Evolutionary conservation across 192 early-diverging fungal genomes (phyloP), one percentile per base, ranked within the genome.

Genomic region (Globomyces pollinis-pini): DNA sequence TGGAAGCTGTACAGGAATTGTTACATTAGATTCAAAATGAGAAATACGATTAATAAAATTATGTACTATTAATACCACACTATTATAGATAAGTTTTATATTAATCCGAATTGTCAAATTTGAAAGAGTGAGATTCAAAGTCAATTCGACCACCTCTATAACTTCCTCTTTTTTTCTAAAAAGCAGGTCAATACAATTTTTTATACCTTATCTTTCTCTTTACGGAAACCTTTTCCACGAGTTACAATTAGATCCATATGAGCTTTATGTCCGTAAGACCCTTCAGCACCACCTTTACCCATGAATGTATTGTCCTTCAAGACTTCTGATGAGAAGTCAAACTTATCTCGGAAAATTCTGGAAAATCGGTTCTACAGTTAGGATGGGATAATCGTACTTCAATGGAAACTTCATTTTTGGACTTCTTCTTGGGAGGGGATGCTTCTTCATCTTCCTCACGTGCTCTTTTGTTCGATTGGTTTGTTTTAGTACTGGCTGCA

Each of bases 101-200:
- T 36, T 13, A 36, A 13, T 36, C 35, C 13, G 35, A 18, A 35
- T n/a, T n/a, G n/a, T 83, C 73, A 63, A 98, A 94, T 68, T 98
- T 98, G 74, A 93, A 90, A 3, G 88, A 92, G 67, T 91, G 84
- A 21, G 87, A 88, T 31, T 70, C 74, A 50, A 87, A 83, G 57
- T 88, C 86, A 57, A 98, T 98, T 50, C 75, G 66, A 20, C 95
- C 95, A 28, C 95, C 95, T 54, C 86, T 83, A 79, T 98, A 98
- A 36, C 87, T 85, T 21, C 93, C 93, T 49, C 89, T 77, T 82
- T 96, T 96, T 77, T 98, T 98, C 78, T 72, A 28, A n/a, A n/a
- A n/a, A n/a, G n/a, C n/a, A n/a, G n/a, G n/a, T n/a, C 18, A 12
- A 34, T 55, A 30, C 51, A 20, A 23, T 41, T 13, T 31, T 8